Conservation (phyloP, 202 grass and related monocot genomes). For the Hordeum pubiflorum region DNA sequence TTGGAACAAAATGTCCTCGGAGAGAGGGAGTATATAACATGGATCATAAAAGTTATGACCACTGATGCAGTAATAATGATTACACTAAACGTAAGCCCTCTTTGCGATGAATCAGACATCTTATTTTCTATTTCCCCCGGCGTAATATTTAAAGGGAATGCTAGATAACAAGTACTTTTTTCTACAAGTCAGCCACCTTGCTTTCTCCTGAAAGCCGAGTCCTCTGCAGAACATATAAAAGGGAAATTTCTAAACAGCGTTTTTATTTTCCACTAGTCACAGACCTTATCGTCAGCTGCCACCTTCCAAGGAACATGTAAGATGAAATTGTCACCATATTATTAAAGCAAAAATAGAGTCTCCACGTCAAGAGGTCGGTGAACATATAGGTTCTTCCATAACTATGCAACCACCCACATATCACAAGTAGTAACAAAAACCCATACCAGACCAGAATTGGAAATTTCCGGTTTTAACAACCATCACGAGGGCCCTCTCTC, state of each 20-base stretch:
- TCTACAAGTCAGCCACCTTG: background rate
- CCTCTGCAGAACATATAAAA: background rate
- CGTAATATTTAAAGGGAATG: background rate
- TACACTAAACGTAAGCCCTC: background rate
- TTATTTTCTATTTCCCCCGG: background rate
- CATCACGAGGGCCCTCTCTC: background rate
- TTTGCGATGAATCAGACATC: background rate
- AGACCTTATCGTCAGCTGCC: background rate
- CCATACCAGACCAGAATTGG: conserved; percentile 9
- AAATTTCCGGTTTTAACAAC: conserved; percentile 7
- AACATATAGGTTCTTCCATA: background rate
- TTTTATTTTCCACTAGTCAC: background rate
- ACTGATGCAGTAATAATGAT: background rate
- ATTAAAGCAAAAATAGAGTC: conserved; percentile 8
- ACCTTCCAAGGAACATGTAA: background rate
- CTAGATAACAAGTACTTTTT: background rate
- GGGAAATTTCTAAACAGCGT: background rate
- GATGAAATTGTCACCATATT: background rate
- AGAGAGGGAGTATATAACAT: background rate
- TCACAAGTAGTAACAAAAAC: background rate
- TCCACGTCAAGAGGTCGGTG: background rate
- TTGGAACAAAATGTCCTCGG: background rate
- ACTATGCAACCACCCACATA: conserved; percentile 12
- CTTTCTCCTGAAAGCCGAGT: background rate
- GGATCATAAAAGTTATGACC: background rate